phyloP scores from a whole-genome alignment of 345 rosid species.

The Eucalyptus melliodora region DNA sequence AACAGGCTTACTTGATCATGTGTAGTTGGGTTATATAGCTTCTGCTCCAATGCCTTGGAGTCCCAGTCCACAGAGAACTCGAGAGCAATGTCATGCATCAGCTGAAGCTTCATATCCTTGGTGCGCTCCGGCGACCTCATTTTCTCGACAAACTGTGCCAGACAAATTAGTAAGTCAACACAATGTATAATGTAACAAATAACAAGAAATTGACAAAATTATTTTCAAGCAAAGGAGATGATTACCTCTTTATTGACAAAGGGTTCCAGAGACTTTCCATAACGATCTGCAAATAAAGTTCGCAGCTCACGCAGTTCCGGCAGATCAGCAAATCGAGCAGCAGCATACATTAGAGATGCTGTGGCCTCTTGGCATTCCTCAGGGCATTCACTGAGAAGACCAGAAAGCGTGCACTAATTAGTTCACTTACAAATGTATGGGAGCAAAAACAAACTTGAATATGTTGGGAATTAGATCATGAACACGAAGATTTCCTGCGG shows the following conservation, averaged over 20 bases:
- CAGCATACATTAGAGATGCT: constrained; percentile 63
- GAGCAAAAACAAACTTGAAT: neutral
- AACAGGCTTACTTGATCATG: constrained; percentile 14
- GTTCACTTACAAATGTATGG: neutral
- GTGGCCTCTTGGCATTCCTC: constrained; percentile 72
- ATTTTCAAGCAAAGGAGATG: neutral
- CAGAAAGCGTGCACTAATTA: neutral
- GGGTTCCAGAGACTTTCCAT: constrained; percentile 36
- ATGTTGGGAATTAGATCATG: neutral
- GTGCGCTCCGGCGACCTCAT: constrained; percentile 27
- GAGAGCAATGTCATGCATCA: constrained; percentile 38
- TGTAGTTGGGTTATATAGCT: constrained; percentile 20
- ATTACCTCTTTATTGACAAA: constrained; percentile 51
- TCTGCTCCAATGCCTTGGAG: constrained; percentile 46
- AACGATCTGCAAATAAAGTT: constrained; percentile 40
- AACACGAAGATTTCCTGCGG: neutral
- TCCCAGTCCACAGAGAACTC: constrained; percentile 64
- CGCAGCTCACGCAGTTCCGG: constrained; percentile 78
- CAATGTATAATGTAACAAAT: neutral
- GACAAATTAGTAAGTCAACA: neutral
- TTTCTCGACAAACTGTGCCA: constrained; percentile 36
- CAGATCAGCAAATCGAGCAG: constrained; percentile 78
- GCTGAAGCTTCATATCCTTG: constrained; percentile 59
- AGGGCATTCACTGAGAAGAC: constrained; percentile 56
- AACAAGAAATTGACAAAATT: neutral